Evolutionary conservation across 2,329 filamentous ascomycete genomes (phyloP).

Genomic region (Hirsutella minnesotensis): DNA sequence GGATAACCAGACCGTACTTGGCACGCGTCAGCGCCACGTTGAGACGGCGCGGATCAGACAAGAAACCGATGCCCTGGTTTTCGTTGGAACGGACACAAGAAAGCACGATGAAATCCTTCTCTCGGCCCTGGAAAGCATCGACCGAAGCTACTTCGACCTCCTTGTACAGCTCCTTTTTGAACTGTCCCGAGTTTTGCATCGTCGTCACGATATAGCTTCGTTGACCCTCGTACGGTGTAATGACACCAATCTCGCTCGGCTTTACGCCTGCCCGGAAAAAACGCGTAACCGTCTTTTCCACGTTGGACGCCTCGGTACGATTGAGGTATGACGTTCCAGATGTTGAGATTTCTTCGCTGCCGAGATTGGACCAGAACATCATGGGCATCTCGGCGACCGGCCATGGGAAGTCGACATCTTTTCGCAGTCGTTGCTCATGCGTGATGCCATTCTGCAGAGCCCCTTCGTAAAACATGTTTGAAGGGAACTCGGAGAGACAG

Average conservation of each 20-base stretch:
- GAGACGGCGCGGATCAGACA: slow-evolving; percentile 92
- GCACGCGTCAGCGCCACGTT: slow-evolving; percentile 95
- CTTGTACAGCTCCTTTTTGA: slow-evolving; percentile 98
- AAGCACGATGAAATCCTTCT: slow-evolving; percentile 97
- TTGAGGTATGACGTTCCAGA: slow-evolving; percentile 98
- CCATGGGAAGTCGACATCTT: slow-evolving; percentile 97
- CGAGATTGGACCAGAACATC: slow-evolving; percentile 99
- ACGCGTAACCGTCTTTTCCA: slow-evolving; percentile 95
- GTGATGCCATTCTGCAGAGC: slow-evolving; percentile 95
- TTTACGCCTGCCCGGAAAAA: slow-evolving; percentile 99
- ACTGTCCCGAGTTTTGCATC: slow-evolving; percentile 96
- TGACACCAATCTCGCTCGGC: slow-evolving; percentile 87
- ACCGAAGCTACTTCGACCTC: slow-evolving; percentile 97
- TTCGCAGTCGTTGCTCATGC: slow-evolving; percentile 73
- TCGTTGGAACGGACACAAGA: slow-evolving; percentile 98
- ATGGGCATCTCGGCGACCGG: slow-evolving; percentile 87
- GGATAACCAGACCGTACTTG: slow-evolving; percentile 91
- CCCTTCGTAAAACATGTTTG: slow-evolving; percentile 99
- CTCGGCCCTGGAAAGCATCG: slow-evolving; percentile 95
- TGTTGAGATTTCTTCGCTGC: slow-evolving; percentile 95
- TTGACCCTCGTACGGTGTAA: slow-evolving; percentile 97
- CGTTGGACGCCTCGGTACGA: slow-evolving; percentile 90
- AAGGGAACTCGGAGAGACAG: slow-evolving; percentile 91
- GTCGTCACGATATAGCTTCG: slow-evolving; percentile 96
- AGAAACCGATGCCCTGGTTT: slow-evolving; percentile 96